A percentile compares a stretch with the other conserved stretches of the same genome.
Evolutionary conservation across 2,329 filamentous ascomycete species (phyloP).

Genomic region (Fusarium decemcellulare): DNA sequence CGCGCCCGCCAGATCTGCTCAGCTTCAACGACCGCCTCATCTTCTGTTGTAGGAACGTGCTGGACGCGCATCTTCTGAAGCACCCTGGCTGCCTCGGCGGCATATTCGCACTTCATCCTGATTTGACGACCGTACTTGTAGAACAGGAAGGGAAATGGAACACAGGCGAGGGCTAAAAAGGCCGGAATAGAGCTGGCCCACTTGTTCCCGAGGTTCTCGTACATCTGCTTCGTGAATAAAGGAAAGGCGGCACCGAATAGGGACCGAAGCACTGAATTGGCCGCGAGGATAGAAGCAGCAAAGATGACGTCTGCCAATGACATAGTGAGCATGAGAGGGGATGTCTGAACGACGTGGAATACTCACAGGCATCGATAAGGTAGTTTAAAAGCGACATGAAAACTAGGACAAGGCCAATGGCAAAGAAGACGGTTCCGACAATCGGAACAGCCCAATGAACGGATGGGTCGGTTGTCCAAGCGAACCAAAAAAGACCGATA

Average conservation of each 20-base stretch:
- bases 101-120: constrained; percentile 18
- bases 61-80: constrained; percentile 4
- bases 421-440: no score
- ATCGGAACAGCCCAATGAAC: no score
- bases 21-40: constrained; percentile 9
- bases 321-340: neutral
- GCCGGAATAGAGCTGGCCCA: constrained; percentile 31
- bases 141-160: constrained; percentile 23
- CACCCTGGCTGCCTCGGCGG: constrained; percentile 2
- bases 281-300: constrained; percentile 17
- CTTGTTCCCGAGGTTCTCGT: constrained; percentile 6
- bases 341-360: rapidly evolving
- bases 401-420: no score
- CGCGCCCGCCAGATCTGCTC: constrained; percentile 16
- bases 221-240: constrained; percentile 27
- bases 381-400: no score
- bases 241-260: constrained; percentile 30
- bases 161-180: constrained; percentile 18
- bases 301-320: constrained; percentile 11
- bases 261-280: constrained; percentile 20
- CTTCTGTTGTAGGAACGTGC: neutral
- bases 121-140: constrained; percentile 20
- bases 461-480: no score
- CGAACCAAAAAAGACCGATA: no score
- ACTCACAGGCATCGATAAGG: constrained; percentile 1